Base-by-base conservation (phyloP, 352 stramenopile species). In the Blastocystis sp. region DNA sequence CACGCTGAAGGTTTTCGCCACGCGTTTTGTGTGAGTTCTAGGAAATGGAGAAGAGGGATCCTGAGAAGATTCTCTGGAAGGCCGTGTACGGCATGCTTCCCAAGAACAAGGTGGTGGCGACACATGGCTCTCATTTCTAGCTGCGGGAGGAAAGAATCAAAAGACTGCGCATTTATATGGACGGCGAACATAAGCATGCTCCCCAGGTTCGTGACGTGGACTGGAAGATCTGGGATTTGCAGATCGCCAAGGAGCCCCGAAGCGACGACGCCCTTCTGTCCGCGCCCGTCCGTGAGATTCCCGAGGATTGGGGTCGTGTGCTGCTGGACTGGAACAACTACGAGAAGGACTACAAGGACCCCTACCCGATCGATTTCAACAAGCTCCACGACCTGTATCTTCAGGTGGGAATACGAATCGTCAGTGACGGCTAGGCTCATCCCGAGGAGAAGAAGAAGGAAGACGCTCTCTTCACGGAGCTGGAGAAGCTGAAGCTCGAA, bases 21-120 rank as follows among this genome's bases (percentile, higher is more conserved):
- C 38, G n/a, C 19, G 59, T 6, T n/a, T 34, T 84, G 59, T 14
- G 19, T 66, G 14, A 68, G 6, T 38, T 45, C 2, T 84, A 88
- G 68, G 78, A 88, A 60, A 79, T 88, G 68, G 64, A 76, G 24
- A 38, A 79, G 54, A 88, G 48, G 34, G 24, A 88, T 2, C 78
- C 78, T n/a, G 78, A 88, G 43, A 61, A 61, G 38, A 88, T 88
- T 34, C 54, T 88, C 17, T 76, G 68, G 68, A 78, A 88, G 34
- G 78, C 78, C 1, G 78, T 88, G 3, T 88, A 88, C 52, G 78
- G 78, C n/a, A 88, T 88, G 78, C 52, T 88, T n/a, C 78, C 78
- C 4, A 79, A 76, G 34, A 88, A 88, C 38, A 38, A 78, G 2
- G 78, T 88, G 78, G 10, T 4, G 34, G 9, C 17, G 40, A 65